A percentile compares a stretch with the other conserved stretches of the same genome.
Conservation (phyloP, 2,329 filamentous ascomycete genomes). For the Calonectria pseudoreteaudii region DNA sequence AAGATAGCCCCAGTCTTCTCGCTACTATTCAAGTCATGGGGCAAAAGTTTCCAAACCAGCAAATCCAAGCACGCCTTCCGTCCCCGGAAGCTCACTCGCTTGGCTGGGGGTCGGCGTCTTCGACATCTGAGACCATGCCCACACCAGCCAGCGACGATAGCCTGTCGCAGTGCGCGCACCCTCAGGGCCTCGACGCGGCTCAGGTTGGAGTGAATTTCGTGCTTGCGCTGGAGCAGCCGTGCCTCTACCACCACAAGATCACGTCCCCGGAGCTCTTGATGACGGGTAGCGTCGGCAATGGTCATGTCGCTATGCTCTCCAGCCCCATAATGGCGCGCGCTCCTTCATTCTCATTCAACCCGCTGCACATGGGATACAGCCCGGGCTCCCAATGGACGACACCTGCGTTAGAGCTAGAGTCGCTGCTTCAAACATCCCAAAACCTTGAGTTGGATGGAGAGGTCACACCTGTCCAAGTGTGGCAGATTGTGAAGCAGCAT, state of each 20-base stretch:
- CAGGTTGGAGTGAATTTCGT: not conserved
- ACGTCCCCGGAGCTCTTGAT: not conserved
- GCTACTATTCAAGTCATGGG: not conserved
- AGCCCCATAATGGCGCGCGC: not conserved
- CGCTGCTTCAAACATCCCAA: not conserved
- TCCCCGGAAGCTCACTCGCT: not conserved
- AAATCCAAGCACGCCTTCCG: not conserved
- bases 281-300: not conserved
- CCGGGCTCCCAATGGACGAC: not conserved
- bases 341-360: not conserved
- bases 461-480: not conserved
- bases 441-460: not conserved
- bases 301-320: not conserved
- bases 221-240: not conserved
- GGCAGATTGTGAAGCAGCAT: not conserved
- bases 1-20: not conserved
- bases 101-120: not conserved
- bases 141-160: not conserved
- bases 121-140: not conserved
- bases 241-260: not conserved
- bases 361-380: not conserved
- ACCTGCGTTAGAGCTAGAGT: not conserved
- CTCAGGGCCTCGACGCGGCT: not conserved
- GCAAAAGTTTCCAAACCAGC: not conserved
- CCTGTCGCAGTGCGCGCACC: not conserved